Evolutionary conservation across 1,284 basidiomycete species (phyloP).

Genomic region (Ceratobasidium papillatum): DNA sequence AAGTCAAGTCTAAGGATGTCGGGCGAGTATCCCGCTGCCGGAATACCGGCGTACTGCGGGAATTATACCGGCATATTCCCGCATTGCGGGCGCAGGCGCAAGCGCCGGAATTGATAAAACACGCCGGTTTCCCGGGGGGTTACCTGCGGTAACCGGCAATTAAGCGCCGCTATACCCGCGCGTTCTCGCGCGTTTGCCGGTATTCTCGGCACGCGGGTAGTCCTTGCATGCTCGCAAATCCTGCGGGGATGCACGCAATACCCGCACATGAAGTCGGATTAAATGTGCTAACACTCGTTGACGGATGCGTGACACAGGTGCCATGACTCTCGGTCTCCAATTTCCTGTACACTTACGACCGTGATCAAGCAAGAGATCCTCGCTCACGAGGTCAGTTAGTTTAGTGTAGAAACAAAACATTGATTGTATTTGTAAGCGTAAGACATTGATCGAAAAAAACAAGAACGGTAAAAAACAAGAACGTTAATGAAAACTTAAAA

Average conservation of each 20-base stretch:
- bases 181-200: background rate
- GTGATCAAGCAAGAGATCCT: no score
- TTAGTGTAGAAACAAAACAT: no score
- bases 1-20: background rate
- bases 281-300: no score
- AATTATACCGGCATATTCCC: background rate
- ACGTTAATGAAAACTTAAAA: no score
- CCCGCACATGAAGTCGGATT: background rate
- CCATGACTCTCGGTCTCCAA: no score
- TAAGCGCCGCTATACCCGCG: background rate
- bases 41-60: background rate
- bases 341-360: no score
- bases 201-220: background rate
- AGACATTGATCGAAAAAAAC: no score
- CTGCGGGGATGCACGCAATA: background rate
- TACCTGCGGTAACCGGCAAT: background rate
- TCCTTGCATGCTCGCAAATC: background rate
- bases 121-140: background rate
- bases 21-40: background rate
- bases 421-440: no score
- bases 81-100: background rate
- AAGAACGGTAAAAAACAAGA: no score
- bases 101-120: background rate
- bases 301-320: no score
- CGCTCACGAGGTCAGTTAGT: no score